phyloP scores from a whole-genome alignment of 2,329 filamentous ascomycete genomes.

The Lasiodiplodia citricola region DNA sequence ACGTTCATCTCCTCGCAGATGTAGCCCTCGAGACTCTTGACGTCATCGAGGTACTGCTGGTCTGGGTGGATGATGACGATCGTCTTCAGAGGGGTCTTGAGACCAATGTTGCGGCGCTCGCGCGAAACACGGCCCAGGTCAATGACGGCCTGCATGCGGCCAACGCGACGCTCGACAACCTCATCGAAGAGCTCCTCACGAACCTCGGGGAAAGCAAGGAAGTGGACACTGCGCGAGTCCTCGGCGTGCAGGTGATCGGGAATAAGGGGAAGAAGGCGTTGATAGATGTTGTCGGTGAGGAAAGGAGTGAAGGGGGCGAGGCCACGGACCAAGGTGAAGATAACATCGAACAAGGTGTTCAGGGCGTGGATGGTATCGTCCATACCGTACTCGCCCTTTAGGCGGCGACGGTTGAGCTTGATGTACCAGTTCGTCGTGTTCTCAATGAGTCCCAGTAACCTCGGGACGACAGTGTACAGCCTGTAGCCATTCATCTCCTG shows the following conservation, averaged over 20 bases:
- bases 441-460: slow-evolving; percentile 82
- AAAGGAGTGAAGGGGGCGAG: slow-evolving; percentile 96
- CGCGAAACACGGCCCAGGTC: slow-evolving; percentile 85
- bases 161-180: slow-evolving; percentile 82
- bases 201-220: slow-evolving; percentile 87
- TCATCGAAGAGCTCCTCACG: slow-evolving; percentile 86
- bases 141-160: slow-evolving; percentile 94
- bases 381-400: slow-evolving; percentile 87
- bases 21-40: slow-evolving; percentile 84
- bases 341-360: slow-evolving; percentile 91
- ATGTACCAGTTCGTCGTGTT: slow-evolving; percentile 99
- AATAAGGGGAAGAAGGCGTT: slow-evolving; percentile 79
- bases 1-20: slow-evolving; percentile 92
- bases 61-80: slow-evolving; percentile 88
- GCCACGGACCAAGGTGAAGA: slow-evolving; percentile 85
- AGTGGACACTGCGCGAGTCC: slow-evolving; percentile 88
- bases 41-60: slow-evolving; percentile 80
- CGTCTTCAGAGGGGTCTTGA: slow-evolving; percentile 91
- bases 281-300: slow-evolving; percentile 93
- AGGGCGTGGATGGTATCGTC: slow-evolving; percentile 89
- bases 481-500: slow-evolving; percentile 81
- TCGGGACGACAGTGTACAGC: slow-evolving; percentile 86
- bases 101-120: slow-evolving; percentile 80
- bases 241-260: slow-evolving; percentile 71
- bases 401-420: slow-evolving; percentile 85